Conservation (phyloP, 2,329 filamentous ascomycete species). For the Seiridium cupressi region DNA sequence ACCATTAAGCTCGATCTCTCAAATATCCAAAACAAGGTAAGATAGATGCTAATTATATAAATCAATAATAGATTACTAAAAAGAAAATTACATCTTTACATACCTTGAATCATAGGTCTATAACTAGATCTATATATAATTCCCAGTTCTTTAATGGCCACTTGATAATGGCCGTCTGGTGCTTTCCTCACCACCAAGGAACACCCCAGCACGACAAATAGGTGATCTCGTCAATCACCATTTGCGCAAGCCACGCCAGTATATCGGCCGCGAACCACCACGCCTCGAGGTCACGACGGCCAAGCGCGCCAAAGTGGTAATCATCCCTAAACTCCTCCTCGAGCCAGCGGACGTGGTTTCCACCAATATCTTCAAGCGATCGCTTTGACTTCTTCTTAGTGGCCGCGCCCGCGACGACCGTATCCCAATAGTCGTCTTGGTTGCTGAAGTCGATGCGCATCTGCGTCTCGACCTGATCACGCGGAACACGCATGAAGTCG, state of each 20-base stretch:
- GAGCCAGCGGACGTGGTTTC: conserved; percentile 33
- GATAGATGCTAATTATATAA: no score
- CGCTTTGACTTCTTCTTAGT: conserved; percentile 24
- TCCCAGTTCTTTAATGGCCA: no score
- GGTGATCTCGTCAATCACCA: not conserved
- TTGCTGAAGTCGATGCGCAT: conserved; percentile 40
- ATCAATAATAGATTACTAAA: no score
- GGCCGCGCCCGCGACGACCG: conserved; percentile 23
- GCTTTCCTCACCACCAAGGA: no score
- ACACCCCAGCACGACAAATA: no score
- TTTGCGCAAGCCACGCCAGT: conserved; percentile 26
- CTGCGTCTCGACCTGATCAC: conserved; percentile 27
- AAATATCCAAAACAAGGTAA: no score
- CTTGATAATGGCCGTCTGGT: no score
- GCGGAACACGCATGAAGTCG: conserved; percentile 30
- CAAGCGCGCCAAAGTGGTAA: conserved; percentile 23
- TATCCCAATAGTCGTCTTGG: conserved; percentile 34
- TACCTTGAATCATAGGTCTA: no score
- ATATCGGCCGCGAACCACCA: conserved; percentile 32
- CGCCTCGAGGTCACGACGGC: conserved; percentile 28
- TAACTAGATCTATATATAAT: no score
- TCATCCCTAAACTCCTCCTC: conserved; percentile 36
- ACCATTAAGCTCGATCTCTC: no score
- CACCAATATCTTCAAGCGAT: conserved; percentile 22
- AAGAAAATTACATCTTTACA: no score